Percentiles rank a stretch among this genome's conserved stretches.
Conservation (phyloP, 2,329 filamentous ascomycete genomes). For the Phaeosphaeria sp. region DNA sequence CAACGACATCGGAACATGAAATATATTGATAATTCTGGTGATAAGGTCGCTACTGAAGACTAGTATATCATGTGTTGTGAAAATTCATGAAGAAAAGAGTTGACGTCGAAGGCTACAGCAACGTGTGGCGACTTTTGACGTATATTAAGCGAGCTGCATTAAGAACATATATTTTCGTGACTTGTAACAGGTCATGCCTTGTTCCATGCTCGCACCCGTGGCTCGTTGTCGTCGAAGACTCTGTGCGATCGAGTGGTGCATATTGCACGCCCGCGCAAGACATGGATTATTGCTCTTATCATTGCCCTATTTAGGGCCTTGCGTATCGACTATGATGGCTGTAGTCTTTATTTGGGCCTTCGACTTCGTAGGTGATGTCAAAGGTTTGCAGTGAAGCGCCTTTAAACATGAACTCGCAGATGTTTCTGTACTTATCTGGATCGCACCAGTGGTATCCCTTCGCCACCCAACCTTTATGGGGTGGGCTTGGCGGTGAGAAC, state of each 20-base stretch:
- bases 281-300: not conserved
- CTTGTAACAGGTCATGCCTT: not conserved
- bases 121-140: not conserved
- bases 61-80: no score
- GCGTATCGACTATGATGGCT: conserved; percentile 49
- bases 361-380: conserved; percentile 67
- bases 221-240: not conserved
- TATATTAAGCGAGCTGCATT: not conserved
- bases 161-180: not conserved
- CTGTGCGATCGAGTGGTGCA: not conserved
- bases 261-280: not conserved
- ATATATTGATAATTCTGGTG: not conserved
- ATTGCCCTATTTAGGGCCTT: conserved; percentile 13
- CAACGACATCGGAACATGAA: not conserved
- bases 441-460: conserved; percentile 74
- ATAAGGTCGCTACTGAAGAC: not conserved
- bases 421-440: conserved; percentile 74
- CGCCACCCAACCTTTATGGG: conserved; percentile 61
- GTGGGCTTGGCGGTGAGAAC: conserved; percentile 54
- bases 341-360: conserved; percentile 78
- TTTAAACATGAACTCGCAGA: conserved; percentile 68
- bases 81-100: not conserved
- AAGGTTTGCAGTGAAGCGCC: conserved; percentile 33
- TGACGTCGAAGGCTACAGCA: not conserved
- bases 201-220: not conserved